Evolutionary conservation across 139 green algal genomes (phyloP), one percentile per base, ranked within the genome.

Genomic region (Diplosphaera chodatii): DNA sequence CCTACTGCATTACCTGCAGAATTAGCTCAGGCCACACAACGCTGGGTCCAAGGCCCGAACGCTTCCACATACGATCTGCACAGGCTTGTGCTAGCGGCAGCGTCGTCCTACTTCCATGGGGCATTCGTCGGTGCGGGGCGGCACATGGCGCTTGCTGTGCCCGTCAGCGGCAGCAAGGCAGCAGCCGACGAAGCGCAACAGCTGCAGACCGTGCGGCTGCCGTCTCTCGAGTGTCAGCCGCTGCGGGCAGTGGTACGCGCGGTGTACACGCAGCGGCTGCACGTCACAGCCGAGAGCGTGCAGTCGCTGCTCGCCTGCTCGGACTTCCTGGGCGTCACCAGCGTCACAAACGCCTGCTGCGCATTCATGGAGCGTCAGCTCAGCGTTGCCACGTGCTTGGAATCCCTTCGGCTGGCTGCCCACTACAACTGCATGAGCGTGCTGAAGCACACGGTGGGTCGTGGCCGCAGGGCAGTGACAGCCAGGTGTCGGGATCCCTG

Each of bases 41-140:
- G n/a, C n/a, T n/a, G n/a, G n/a, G n/a, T n/a, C n/a, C n/a, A n/a
- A n/a, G n/a, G n/a, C n/a, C n/a, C n/a, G n/a, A n/a, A n/a, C n/a
- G n/a, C n/a, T n/a, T n/a, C n/a, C n/a, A n/a, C n/a, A n/a, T n/a
- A n/a, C n/a, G n/a, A n/a, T n/a, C 56, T 63, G 18, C 80, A 86
- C 55, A 64, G 55, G 22, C 40, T 86, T 25, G 67, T 86, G 1
- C 77, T 86, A 3, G 77, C 80, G 27, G 73, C 80, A 31, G 66
- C 40, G 10, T 86, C 77, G 13, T 30, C 71, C 4, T 86, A 81
- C 66, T 86, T 86, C 69, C 62, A 71, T 10, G 80, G 74, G 0
- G 41, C 83, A 2, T 74, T 86, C 8, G 25, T 72, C 21, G 80
- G 80, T 1, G 56, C 74, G n/a, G 80, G 80, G 3, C 33, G 71